A percentile compares a stretch with the other conserved stretches of the same genome.
phyloP scores from a whole-genome alignment of 1,139 yeast genomes.

The Blastobotrys malaysiensis region DNA sequence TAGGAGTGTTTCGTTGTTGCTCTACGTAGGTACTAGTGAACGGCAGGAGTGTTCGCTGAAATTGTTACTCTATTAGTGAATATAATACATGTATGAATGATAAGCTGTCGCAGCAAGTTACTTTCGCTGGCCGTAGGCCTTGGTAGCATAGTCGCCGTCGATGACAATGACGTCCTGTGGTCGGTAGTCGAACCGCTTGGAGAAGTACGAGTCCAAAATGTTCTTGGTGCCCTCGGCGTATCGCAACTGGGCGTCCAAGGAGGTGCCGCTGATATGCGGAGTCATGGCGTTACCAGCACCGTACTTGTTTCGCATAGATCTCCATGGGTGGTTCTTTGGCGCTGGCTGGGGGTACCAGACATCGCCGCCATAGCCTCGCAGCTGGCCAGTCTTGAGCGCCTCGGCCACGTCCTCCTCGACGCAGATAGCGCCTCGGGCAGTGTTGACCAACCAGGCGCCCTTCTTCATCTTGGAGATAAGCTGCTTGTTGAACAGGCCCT shows the following conservation, averaged over 20 bases:
- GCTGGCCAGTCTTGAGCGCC: slow-evolving; percentile 62
- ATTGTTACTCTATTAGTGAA: no score
- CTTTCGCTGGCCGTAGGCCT: slow-evolving; percentile 50
- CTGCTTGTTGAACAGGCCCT: slow-evolving; percentile 63
- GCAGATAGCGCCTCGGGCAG: slow-evolving; percentile 81
- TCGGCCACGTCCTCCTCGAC: slow-evolving; percentile 70
- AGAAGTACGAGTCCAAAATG: slow-evolving; percentile 59
- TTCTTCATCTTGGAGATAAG: slow-evolving; percentile 66
- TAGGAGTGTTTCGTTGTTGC: no score
- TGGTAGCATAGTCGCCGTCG: slow-evolving; percentile 69
- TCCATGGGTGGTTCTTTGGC: slow-evolving; percentile 72
- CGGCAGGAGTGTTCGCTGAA: no score
- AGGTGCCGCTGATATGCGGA: slow-evolving; percentile 76
- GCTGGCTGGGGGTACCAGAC: slow-evolving; percentile 85
- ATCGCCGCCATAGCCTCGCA: slow-evolving; percentile 79
- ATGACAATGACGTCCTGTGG: slow-evolving; percentile 72
- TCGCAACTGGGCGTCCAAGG: slow-evolving; percentile 72
- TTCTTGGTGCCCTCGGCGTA: slow-evolving; percentile 65
- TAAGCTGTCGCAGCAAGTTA: background rate
- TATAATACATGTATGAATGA: no score
- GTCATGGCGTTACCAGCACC: slow-evolving; percentile 85
- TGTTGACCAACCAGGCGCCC: slow-evolving; percentile 74
- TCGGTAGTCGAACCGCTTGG: slow-evolving; percentile 58
- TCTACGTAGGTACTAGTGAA: no score
- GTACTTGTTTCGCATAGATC: slow-evolving; percentile 55